Evolutionary conservation across 2,329 filamentous ascomycete genomes (phyloP), one percentile per base, ranked within the genome.

Genomic region (Metarhizium brunneum): DNA sequence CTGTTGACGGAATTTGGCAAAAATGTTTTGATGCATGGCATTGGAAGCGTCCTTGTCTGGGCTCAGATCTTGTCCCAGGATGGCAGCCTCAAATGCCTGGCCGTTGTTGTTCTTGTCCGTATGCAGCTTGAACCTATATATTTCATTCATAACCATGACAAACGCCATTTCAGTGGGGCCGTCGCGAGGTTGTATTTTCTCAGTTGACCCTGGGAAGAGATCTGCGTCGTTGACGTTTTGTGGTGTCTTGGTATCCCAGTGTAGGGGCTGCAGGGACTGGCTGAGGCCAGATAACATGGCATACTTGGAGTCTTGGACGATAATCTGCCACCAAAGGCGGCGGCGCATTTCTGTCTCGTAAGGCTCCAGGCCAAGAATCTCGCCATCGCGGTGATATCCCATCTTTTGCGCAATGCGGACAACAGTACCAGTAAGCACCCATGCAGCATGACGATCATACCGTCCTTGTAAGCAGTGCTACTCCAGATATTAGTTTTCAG

Each of bases 321-420:
- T 73, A 30, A 86, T 77, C 63, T 82, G 78, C 83, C 82, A 85
- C 84, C 84, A 88, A 20, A 87, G 73, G 6, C 85, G 74, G 47
- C 84, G 73, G n/a, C 84, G 77, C 75, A 87, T 86, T 64, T 88
- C 83, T 2, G 79, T 80, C 62, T 87, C 83, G 61, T 86, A 85
- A 0, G 83, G 81, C 0, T 78, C 73, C 2, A 86, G 71, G 2
- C 77, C 78, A 6, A 84, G 71, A 18, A 70, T 66, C 57, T 79
- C 76, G 40, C 82, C 83, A 57, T 87, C 84, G 13, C 81, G 76
- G 58, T 87, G 83, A 50, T 87, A 74, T 0, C 85, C 85, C 76
- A 87, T 84, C 63, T 84, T 84, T 64, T 86, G 81, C 1, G 83
- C 84, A 53, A 87, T 82, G 20, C 85, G 78, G 38, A 87, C 74